These are phyloP conservation scores for Eucalyptus urophylla DNA, from an alignment of 345 rosid genomes.

Conservation along the genomic window DNA sequence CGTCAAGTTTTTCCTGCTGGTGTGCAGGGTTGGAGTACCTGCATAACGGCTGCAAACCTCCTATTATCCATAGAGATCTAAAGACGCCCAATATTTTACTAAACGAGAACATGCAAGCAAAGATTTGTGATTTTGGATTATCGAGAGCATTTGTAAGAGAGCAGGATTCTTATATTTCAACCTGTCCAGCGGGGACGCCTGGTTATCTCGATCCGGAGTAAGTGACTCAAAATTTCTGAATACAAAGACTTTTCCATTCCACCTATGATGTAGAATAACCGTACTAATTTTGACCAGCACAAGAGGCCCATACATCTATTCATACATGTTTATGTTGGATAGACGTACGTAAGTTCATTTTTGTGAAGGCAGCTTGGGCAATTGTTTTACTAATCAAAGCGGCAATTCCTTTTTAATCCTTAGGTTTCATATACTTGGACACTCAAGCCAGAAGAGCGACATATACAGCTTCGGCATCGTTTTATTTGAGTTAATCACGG, in stretches of 20 bases:
- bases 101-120: slow-evolving; percentile 26
- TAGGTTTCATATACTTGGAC: neutral
- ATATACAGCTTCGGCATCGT: neutral
- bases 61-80: slow-evolving; percentile 24
- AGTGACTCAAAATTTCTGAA: neutral
- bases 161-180: slow-evolving; percentile 17
- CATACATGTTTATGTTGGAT: neutral
- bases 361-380: neutral
- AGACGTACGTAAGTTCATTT: accelerated
- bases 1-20: neutral
- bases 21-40: neutral
- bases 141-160: slow-evolving; percentile 22
- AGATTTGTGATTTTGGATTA: slow-evolving; percentile 37
- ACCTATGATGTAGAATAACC: too few relatives aligned
- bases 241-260: neutral
- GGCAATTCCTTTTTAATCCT: neutral
- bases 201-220: slow-evolving; percentile 31
- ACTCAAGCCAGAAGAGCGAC: neutral
- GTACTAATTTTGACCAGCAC: neutral
- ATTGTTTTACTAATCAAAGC: neutral
- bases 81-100: slow-evolving; percentile 36
- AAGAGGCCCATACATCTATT: neutral
- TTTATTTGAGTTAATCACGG: neutral
- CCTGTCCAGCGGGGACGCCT: slow-evolving; percentile 16
- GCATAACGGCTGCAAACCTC: slow-evolving; percentile 11